Evolutionary conservation across 768 basidiomycete species (phyloP), one percentile per base, ranked within the genome.

Genomic region (Termitomyces sp.): DNA sequence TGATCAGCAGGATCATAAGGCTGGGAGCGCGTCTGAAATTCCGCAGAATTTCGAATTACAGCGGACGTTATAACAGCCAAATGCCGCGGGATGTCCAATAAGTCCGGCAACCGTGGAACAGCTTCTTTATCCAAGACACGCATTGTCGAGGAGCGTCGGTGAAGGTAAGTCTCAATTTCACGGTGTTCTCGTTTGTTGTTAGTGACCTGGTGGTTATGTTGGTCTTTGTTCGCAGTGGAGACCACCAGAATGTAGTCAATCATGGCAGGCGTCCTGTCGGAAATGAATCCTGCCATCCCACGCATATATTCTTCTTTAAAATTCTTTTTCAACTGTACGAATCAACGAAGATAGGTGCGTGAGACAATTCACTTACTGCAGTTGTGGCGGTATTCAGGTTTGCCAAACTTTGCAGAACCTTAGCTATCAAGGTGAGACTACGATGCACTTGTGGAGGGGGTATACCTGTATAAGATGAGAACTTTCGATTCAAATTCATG

Each of bases 391-490:
- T 72, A 65, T 91, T 93, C 58, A 95, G 76, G 72, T 96, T 96
- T 5, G 94, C 94, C 45, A 95, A 77, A 65, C 89, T 94, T 73
- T 94, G 92, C 20, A 96, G 82, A n/a, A 89, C 90, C 73, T 93
- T 94, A 7, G 92, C 93, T 57, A 96, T 86, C 65, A 92, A 71
- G 0, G 89, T 95, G 54, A 96, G 79, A 70, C 88, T 94, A 40
- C 93, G 85, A 68, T 91, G 87, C 10, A 93, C 85, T 9, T 85
- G 76, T 20, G 77, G 69, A 58, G 81, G 81, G 4, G 91, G 88
- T 60, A 91, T 79, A 49, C 89, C 90, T 94, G 60, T 4, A 37
- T 11, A 40, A 60, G 25, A n/a, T 64, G 47, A 60, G 50, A 31
- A 51, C 25, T 20, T 43, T 25, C 32, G 36, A 54, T n/a, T 53